Percentiles rank a stretch among this genome's conserved stretches.
Conservation (phyloP, 2,329 filamentous ascomycete genomes). For the Venturia oleaginea region DNA sequence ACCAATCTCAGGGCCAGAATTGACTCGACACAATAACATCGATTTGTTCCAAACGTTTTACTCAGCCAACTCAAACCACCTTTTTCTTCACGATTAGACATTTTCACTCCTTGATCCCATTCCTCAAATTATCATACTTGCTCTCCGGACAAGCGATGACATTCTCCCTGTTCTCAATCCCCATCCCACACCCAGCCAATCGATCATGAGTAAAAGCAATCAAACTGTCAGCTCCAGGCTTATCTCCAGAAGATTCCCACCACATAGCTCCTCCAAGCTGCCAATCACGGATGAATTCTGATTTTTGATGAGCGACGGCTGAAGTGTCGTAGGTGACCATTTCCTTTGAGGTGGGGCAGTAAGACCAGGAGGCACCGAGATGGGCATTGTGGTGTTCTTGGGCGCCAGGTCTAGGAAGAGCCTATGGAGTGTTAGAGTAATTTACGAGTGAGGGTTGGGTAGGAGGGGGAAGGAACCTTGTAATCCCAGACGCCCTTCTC, state of each 20-base stretch:
- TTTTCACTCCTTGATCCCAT: not conserved
- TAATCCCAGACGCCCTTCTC: slow-evolving; percentile 82
- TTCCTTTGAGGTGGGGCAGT: slow-evolving; percentile 50
- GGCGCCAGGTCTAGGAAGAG: slow-evolving; percentile 60
- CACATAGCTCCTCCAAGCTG: slow-evolving; percentile 88
- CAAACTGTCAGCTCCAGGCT: slow-evolving; percentile 53
- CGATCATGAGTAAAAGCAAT: slow-evolving; percentile 36
- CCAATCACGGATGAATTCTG: slow-evolving; percentile 56
- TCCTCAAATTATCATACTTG: slow-evolving; percentile 44
- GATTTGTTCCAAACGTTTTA: not conserved
- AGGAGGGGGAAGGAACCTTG: slow-evolving; percentile 41
- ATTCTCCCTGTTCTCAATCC: slow-evolving; percentile 41
- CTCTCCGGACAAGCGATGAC: slow-evolving; percentile 43
- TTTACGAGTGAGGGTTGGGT: no score
- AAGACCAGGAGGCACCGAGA: slow-evolving; percentile 68
- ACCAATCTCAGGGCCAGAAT: no score
- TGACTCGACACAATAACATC: no score
- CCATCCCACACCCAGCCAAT: slow-evolving; percentile 20
- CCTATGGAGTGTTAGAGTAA: slow-evolving; percentile 25
- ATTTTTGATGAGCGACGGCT: slow-evolving; percentile 58
- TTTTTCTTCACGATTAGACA: not conserved
- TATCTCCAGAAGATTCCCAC: slow-evolving; percentile 85
- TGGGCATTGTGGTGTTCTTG: slow-evolving; percentile 55
- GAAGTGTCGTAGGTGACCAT: slow-evolving; percentile 73
- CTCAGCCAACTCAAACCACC: not conserved